Evolutionary conservation across 352 stramenopile species (phyloP).

Genomic region (Elongisporangium anandrum): DNA sequence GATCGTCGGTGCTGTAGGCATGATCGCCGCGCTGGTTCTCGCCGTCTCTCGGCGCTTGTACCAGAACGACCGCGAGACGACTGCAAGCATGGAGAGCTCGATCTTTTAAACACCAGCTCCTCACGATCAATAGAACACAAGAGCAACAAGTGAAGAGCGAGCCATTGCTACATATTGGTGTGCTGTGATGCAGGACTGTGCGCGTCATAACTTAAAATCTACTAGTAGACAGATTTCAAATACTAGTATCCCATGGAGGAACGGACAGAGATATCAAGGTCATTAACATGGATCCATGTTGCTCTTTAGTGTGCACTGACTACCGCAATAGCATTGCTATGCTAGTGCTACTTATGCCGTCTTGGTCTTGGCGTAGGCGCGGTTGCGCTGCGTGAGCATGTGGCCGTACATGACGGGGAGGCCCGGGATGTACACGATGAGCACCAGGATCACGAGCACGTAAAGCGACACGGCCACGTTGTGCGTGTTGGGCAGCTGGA

Average conservation of each 20-base stretch:
- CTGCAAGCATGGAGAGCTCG: slow-evolving; percentile 18
- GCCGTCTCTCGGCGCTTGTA: slow-evolving; percentile 51
- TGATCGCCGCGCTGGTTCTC: slow-evolving; percentile 44
- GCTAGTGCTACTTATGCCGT: slow-evolving; percentile 53
- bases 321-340: background rate
- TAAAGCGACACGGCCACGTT: slow-evolving; percentile 77
- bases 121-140: slow-evolving; percentile 3
- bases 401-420: slow-evolving; percentile 82
- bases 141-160: slow-evolving; percentile 10
- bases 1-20: slow-evolving; percentile 50
- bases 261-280: background rate
- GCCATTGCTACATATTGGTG: slow-evolving; percentile 19
- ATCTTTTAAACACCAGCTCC: slow-evolving; percentile 6
- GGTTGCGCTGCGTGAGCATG: slow-evolving; percentile 84
- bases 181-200: slow-evolving; percentile 2
- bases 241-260: background rate
- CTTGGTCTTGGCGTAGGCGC: slow-evolving; percentile 78
- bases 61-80: slow-evolving; percentile 35
- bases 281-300: background rate
- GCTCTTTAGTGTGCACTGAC: background rate
- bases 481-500: slow-evolving; percentile 72
- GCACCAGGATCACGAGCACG: slow-evolving; percentile 58
- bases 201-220: slow-evolving; percentile 2
- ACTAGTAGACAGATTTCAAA: slow-evolving; percentile 4
- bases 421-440: slow-evolving; percentile 72